Evolutionary conservation across 2,329 filamentous ascomycete genomes (phyloP).

Genomic region (Fusarium sambucinum): DNA sequence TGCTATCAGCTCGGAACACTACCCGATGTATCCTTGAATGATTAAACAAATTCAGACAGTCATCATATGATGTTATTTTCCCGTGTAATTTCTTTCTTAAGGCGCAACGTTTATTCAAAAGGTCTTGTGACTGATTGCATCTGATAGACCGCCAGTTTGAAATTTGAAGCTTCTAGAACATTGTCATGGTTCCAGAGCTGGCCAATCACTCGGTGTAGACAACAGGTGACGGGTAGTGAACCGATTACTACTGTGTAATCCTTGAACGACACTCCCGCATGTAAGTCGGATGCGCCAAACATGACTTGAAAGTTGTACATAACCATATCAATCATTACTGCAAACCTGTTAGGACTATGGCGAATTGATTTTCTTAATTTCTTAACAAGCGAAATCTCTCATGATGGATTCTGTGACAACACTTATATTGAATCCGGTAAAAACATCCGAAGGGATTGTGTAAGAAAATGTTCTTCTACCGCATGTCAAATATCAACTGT

Average conservation of each 20-base stretch:
- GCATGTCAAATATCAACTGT: constrained; percentile 18
- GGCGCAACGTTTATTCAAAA: background rate
- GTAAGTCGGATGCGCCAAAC: background rate
- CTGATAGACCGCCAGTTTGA: constrained; percentile 30
- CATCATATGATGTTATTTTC: background rate
- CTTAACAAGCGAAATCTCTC: background rate
- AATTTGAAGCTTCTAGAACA: constrained; percentile 38
- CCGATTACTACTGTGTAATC: constrained; percentile 6
- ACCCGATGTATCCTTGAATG: constrained; percentile 7
- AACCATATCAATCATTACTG: background rate
- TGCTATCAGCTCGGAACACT: constrained; percentile 9
- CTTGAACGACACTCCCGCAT: constrained; percentile 8
- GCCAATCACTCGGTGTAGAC: constrained; percentile 3
- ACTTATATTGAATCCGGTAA: constrained; percentile 5
- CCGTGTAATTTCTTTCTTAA: background rate
- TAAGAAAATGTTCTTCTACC: constrained; percentile 5
- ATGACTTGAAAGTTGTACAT: constrained; percentile 10
- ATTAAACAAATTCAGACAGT: background rate
- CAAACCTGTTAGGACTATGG: background rate
- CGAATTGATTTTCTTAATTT: background rate
- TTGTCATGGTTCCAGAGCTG: constrained; percentile 29
- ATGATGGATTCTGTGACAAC: constrained; percentile 9
- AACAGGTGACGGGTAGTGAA: constrained; percentile 24
- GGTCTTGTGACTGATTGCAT: constrained; percentile 12
- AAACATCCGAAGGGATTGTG: constrained; percentile 20